These are phyloP conservation scores for Solanum ossicruentum DNA, from an alignment of 257 asterid genomes.

Conservation along the genomic window DNA sequence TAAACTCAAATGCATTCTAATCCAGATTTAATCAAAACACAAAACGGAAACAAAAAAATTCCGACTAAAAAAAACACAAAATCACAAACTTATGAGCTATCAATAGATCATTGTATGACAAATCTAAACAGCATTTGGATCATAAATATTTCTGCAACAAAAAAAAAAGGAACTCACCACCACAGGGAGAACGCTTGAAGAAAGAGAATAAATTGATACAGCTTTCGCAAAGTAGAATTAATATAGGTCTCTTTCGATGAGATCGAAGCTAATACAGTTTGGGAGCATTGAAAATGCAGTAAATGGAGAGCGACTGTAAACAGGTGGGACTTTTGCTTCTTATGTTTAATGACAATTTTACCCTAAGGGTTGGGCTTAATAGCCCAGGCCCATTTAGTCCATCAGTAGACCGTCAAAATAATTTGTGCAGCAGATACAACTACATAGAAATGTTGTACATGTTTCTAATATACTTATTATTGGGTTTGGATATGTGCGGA, in stretches of 20 bases:
- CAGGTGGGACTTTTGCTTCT: background rate
- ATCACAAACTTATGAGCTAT: background rate
- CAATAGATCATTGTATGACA: background rate
- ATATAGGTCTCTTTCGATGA: slow-evolving; percentile 33
- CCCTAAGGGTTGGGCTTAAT: background rate
- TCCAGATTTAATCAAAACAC: background rate
- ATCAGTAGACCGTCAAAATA: background rate
- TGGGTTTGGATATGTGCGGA: too few relatives aligned
- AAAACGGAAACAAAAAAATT: background rate
- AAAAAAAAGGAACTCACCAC: background rate
- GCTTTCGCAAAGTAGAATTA: background rate
- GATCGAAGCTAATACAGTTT: slow-evolving; percentile 43
- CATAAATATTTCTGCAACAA: background rate
- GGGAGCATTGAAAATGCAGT: slow-evolving; percentile 56
- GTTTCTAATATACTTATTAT: background rate
- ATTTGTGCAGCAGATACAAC: background rate
- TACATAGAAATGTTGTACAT: background rate
- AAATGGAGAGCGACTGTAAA: background rate
- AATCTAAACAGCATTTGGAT: background rate
- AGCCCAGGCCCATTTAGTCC: background rate
- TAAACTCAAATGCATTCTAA: background rate
- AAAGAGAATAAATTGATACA: background rate
- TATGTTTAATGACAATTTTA: background rate
- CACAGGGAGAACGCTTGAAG: background rate
- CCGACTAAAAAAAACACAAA: background rate